These are phyloP conservation scores for Coemansia sp. DNA, from an alignment of 192 early-diverging fungal species.

Conservation along the genomic window DNA sequence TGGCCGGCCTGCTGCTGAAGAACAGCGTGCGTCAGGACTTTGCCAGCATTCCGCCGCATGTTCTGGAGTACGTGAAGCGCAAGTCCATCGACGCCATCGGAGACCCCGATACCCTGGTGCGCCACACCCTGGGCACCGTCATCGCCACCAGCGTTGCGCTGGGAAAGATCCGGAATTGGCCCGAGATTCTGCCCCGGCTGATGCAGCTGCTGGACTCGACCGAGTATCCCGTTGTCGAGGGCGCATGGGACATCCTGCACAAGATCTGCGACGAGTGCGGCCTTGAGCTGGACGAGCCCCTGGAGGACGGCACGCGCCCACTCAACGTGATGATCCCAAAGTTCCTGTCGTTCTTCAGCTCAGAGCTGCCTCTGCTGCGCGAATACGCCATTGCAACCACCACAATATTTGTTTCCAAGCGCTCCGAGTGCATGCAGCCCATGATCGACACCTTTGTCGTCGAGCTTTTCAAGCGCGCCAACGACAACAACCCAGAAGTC, in stretches of 20 bases:
- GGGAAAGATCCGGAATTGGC: conserved; percentile 73
- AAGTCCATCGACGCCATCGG: conserved; percentile 61
- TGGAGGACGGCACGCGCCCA: conserved; percentile 67
- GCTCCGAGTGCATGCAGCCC: conserved; percentile 61
- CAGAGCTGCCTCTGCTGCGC: conserved; percentile 71
- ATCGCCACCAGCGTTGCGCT: conserved; percentile 81
- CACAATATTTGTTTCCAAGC: conserved; percentile 83
- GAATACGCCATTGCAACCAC: conserved; percentile 76
- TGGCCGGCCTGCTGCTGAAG: conserved; percentile 83
- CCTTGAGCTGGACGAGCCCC: conserved; percentile 70
- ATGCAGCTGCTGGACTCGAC: conserved; percentile 72
- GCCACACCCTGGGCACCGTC: conserved; percentile 80
- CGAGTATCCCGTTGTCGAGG: conserved; percentile 75
- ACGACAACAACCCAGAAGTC: conserved; percentile 77
- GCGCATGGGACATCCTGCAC: conserved; percentile 79
- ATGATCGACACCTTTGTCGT: conserved; percentile 54
- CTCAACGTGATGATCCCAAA: conserved; percentile 86
- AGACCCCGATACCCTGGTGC: conserved; percentile 69
- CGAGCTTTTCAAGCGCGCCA: conserved; percentile 78
- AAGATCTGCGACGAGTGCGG: conserved; percentile 97
- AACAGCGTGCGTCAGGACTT: conserved; percentile 66
- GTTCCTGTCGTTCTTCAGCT: conserved; percentile 81
- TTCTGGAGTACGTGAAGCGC: conserved; percentile 68
- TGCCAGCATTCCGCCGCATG: conserved; percentile 53
- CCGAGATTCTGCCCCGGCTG: conserved; percentile 74